Conservation (phyloP, 164 flowering plant species). For the Echeveria elegans region DNA sequence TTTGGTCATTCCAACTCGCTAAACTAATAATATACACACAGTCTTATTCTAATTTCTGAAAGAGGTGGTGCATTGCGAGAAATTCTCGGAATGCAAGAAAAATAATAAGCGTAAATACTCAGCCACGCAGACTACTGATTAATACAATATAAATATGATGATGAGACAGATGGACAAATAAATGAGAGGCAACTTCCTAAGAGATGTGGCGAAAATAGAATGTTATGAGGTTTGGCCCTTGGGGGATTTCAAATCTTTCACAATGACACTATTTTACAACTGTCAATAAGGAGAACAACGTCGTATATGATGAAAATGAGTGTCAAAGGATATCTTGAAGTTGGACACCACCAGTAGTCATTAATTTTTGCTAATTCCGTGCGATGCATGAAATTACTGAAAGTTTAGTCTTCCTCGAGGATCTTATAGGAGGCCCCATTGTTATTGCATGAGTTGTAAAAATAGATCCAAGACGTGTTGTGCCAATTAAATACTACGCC, state of each 20-base stretch:
- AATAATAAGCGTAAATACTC: too few species aligned
- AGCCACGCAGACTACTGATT: too few species aligned
- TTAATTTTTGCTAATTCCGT: not conserved
- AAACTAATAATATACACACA: too few species aligned
- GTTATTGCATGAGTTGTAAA: constrained; percentile 1
- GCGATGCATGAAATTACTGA: not conserved
- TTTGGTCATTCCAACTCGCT: too few species aligned
- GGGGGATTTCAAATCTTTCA: not conserved
- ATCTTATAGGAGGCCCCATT: not conserved
- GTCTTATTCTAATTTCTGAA: too few species aligned
- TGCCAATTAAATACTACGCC: not conserved
- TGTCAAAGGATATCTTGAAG: not conserved
- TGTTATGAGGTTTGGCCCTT: not conserved
- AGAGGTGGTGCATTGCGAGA: too few species aligned
- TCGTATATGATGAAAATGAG: not conserved
- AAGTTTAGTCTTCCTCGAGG: not conserved
- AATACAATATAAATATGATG: too few species aligned
- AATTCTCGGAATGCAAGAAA: too few species aligned
- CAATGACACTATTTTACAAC: not conserved
- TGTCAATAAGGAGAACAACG: too few species aligned
- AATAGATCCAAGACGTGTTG: not conserved
- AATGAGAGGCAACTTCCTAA: not conserved
- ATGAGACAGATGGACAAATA: not conserved
- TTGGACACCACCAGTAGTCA: not conserved
- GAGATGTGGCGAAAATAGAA: not conserved